Percentiles rank a stretch among this genome's conserved stretches.
These are phyloP conservation scores for Debaryomyces psychrophilus DNA, from an alignment of 1,139 yeast species.

Conservation along the genomic window DNA sequence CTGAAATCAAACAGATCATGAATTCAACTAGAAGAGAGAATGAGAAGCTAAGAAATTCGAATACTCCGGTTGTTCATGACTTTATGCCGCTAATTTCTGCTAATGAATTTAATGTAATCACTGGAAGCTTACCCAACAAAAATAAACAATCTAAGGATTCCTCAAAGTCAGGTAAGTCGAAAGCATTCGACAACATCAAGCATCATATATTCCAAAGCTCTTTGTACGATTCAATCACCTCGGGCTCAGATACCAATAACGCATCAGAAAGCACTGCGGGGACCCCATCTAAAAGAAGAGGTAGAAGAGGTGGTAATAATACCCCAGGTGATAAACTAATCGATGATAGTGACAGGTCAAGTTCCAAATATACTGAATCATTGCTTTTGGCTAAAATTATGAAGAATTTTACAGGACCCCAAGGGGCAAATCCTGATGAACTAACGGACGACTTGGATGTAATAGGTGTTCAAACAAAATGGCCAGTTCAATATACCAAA, in stretches of 20 bases:
- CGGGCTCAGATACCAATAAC: conserved; percentile 46
- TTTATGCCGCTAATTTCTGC: conserved; percentile 46
- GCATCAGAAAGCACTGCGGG: conserved; percentile 24
- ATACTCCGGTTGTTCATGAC: conserved; percentile 34
- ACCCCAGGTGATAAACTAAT: conserved; percentile 12
- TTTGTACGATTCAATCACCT: conserved; percentile 43
- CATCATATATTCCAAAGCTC: conserved; percentile 48
- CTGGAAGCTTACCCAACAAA: conserved; percentile 42
- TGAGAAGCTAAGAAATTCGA: background rate
- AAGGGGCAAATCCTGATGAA: conserved; percentile 39
- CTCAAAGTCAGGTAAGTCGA: conserved; percentile 15
- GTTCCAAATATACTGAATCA: conserved; percentile 38
- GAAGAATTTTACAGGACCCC: conserved; percentile 50
- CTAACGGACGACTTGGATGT: conserved; percentile 37
- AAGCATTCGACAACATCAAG: conserved; percentile 25
- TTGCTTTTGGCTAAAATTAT: conserved; percentile 46
- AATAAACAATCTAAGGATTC: conserved; percentile 24
- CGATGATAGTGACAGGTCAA: conserved; percentile 24
- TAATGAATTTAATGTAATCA: conserved; percentile 43
- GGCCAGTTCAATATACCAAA: conserved; percentile 30
- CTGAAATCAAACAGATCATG: conserved; percentile 31
- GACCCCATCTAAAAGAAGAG: conserved; percentile 25
- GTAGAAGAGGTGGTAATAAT: conserved; percentile 21
- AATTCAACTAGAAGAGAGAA: conserved; percentile 19
- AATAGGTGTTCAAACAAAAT: conserved; percentile 41